Evolutionary conservation across 805 yeast species (phyloP), one percentile per base, ranked within the genome.

Genomic region (Suhomyces pyralidae): DNA sequence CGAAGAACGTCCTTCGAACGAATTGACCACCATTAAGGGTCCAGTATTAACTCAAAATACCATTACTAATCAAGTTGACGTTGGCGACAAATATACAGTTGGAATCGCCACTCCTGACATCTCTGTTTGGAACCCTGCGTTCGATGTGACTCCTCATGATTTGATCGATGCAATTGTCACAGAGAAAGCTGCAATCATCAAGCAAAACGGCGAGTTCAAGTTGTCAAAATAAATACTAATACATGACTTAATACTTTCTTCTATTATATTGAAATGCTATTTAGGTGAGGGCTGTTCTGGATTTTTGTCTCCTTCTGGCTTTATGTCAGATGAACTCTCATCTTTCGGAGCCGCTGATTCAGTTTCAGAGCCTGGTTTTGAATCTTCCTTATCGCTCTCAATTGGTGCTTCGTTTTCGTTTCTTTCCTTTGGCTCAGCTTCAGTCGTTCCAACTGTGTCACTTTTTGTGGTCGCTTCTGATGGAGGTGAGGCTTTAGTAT

Each of bases 81-180:
- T 69, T 51, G 73, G 77, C 51, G 65, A 69, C 44, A 63, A 74
- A 53, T 28, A 79, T 1, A 83, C 83, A 17, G 87, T 91, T 12
- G 87, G 88, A 40, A 80, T 87, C 53, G 97, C 97, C 1, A 94
- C 98, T 3, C 87, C 88, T 1, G 88, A 86, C 0, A 86, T 92
- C 30, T 73, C 78, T 4, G 97, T 91, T 1, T 93, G 97, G 97
- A 94, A 94, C 63, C 99, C 99, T 0, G 87, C 97, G 0, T 93
- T 93, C 63, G 99, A 93, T 64, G 90, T 94, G 14, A 90, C 98
- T 3, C 97, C 97, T 0, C 84, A 85, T 61, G 79, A 78, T 45
- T 72, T 86, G 38, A 91, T 93, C 51, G 97, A 91, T 64, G 88
- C 90, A 54, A 90, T 94, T 54, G 90, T 93, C 34, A 93, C 97